Evolutionary conservation across 2,329 filamentous ascomycete genomes (phyloP), one percentile per base, ranked within the genome.

Genomic region (Sporothrix curviconia): DNA sequence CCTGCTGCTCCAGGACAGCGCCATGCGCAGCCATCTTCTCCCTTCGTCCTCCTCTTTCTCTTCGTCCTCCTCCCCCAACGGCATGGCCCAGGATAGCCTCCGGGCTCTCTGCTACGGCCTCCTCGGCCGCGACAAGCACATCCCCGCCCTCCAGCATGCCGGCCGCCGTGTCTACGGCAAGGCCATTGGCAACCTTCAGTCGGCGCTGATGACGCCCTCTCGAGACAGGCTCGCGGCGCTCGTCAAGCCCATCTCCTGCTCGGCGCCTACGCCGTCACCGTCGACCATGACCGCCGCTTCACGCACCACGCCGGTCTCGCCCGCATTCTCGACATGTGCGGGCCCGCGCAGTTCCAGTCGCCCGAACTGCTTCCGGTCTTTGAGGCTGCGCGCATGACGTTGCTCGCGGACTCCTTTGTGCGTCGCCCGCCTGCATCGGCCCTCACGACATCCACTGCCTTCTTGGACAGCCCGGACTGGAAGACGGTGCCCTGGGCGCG

Each of bases 271-370:
- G 39, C 62, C 37, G 60, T 66, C 8, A 59, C 63, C 9, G 61
- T 66, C 8, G 65, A 67, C 37, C 56, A 61, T 7, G 66, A 67
- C 42, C 55, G 63, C 6, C 62, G 65, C 6, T 62, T 66, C 36
- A 66, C 65, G 11, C 65, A 67, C 28, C 63, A 67, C 28, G 59
- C 63, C 4, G 66, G 65, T 19, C 61, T 67, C 9, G 63, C 60
- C 5, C 65, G 62, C n/a, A 63, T 66, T 24, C 51, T 67, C n/a
- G 61, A 64, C 55, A 57, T 63, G 25, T 66, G 66, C 19, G 66
- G 66, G 0, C 66, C 65, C 3, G 61, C 59, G 40, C 52, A 55
- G 28, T 66, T 67, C 50, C 66, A 66, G 42, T 61, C 62, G 3
- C 61, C 64, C 4, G 53, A 57, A 2, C 54, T 66, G 22, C 55